phyloP scores from a whole-genome alignment of 2,329 filamentous ascomycete genomes.

The Stagonosporopsis rhizophila region DNA sequence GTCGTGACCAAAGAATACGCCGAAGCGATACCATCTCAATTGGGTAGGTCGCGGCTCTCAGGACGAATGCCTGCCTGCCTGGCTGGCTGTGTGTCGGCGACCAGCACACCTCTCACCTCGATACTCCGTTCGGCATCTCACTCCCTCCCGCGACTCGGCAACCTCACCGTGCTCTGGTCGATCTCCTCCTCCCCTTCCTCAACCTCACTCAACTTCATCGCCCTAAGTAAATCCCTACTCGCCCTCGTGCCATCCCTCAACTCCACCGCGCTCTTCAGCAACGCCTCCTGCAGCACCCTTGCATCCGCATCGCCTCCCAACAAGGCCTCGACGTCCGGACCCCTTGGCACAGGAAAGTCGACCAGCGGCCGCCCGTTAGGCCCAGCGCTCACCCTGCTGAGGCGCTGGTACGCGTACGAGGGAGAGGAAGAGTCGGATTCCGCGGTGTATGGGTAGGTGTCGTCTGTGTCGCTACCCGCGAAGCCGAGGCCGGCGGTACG shows the following conservation, averaged over 20 bases:
- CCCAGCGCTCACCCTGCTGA: constrained; percentile 35
- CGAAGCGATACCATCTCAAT: not conserved
- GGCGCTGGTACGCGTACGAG: constrained; percentile 22
- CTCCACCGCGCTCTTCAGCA: constrained; percentile 42
- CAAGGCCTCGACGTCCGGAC: constrained; percentile 39
- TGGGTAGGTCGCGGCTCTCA: no score
- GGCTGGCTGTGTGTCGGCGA: no score
- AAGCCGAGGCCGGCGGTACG: constrained; percentile 11
- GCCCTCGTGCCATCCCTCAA: constrained; percentile 41
- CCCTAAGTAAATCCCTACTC: constrained; percentile 39
- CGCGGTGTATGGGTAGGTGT: constrained; percentile 30
- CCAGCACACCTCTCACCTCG: not conserved
- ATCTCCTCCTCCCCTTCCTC: constrained; percentile 19
- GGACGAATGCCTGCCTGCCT: no score
- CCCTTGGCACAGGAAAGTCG: constrained; percentile 43
- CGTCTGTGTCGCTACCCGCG: constrained; percentile 31
- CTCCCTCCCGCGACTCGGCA: constrained; percentile 11
- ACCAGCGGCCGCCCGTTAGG: constrained; percentile 44
- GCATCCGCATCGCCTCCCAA: constrained; percentile 30
- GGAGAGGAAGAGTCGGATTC: constrained; percentile 22
- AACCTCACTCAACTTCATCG: constrained; percentile 41
- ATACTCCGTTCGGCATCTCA: not conserved
- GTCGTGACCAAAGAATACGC: not conserved
- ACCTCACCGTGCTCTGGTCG: constrained; percentile 20
- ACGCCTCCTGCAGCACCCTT: constrained; percentile 29